Base-by-base conservation (phyloP, 2,329 filamentous ascomycete species). In the Hypocrella siamensis region DNA sequence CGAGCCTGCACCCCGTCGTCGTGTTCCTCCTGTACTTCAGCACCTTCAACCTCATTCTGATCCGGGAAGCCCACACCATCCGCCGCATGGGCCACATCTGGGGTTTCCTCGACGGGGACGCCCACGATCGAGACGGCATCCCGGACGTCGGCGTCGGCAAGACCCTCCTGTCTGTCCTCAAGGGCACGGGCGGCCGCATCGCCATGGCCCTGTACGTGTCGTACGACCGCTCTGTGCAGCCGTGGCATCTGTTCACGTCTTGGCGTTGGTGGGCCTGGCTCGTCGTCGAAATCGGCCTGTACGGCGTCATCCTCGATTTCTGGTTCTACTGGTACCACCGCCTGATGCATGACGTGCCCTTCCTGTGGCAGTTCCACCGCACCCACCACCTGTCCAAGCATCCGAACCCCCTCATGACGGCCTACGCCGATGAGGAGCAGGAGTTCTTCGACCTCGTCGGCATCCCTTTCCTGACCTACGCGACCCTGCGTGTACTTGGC, bases 341-440 rank as follows among this genome's bases (percentile, higher is more conserved):
- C 3, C 28, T 47, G 12, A 60, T 58, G 53, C 58, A 61, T 35
- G 57, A 60, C 32, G 30, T 55, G 12, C 42, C 47, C 14, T 40
- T 35, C 1, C 46, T 61, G 10, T 61, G 58, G 58, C 49, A 56
- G 28, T 60, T 49, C 31, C 58, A 61, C 45, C 53, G 56, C 32
- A 61, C 57, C 1, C 58, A 61, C 34, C 58, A 61, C 38, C 40
- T 60, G 4, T 59, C 57, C 26, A 61, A 61, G 36, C 58, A 61
- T 33, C 58, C 58, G 4, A 59, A 57, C 29, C 53, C 56, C 6
- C 48, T 61, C 1, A 42, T 60, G 1, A 51, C 57, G 0, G 46
- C 53, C 4, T 60, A 59, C 40, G 56, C 57, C 30, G 58, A 60
- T 31, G 32, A 41, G 7, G 57, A 57, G 35, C 57, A 61, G 33